phyloP scores from a whole-genome alignment of 108 stramenopile genomes.

The Cyclostephanos invisitatus region DNA sequence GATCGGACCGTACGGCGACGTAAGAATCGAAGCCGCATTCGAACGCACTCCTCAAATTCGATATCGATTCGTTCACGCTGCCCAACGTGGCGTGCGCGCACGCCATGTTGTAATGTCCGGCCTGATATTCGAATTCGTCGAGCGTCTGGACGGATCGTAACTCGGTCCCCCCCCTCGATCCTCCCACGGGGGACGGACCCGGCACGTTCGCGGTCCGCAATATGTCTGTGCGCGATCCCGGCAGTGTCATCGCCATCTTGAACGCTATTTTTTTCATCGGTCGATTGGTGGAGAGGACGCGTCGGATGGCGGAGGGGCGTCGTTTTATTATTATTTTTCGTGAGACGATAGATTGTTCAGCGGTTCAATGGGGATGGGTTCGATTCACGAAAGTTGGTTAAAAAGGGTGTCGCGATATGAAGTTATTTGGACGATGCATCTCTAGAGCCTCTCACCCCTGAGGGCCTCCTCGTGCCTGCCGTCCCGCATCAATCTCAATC shows the following conservation, averaged over 20 bases:
- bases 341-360: no score
- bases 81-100: slow-evolving; percentile 73
- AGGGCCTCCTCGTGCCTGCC: slow-evolving; percentile 72
- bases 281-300: not conserved
- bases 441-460: slow-evolving; percentile 44
- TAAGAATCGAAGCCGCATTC: slow-evolving; percentile 83
- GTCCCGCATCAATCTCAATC: slow-evolving; percentile 80
- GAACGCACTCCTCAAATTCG: slow-evolving; percentile 65
- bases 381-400: no score
- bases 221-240: slow-evolving; percentile 71
- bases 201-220: slow-evolving; percentile 59
- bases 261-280: slow-evolving; percentile 48
- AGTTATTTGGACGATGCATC: no score
- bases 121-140: slow-evolving; percentile 84
- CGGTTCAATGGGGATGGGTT: no score
- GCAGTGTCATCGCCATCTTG: slow-evolving; percentile 74
- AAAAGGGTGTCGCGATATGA: no score
- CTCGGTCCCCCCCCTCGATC: slow-evolving; percentile 65
- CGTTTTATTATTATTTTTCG: not conserved
- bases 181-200: slow-evolving; percentile 84
- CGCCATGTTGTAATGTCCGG: slow-evolving; percentile 85
- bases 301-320: not conserved
- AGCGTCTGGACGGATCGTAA: slow-evolving; percentile 50
- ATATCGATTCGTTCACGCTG: slow-evolving; percentile 59
- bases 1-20: slow-evolving; percentile 72